A percentile compares a stretch with the other conserved stretches of the same genome.
phyloP scores from a whole-genome alignment of 371 early-diverging fungal species.

The Amoeboaphelidium protococcarum region DNA sequence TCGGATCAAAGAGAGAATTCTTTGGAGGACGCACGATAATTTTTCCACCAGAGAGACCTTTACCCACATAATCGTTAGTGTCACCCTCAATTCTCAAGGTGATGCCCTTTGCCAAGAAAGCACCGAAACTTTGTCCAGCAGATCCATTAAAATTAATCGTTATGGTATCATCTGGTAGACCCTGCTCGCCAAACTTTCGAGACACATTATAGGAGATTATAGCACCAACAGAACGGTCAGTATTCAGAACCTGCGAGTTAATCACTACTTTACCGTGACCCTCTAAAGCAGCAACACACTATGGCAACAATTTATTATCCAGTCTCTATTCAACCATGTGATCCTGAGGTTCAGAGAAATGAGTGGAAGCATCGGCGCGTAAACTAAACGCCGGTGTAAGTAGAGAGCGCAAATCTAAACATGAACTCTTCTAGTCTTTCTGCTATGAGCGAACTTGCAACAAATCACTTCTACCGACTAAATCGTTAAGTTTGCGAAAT shows the following conservation, averaged over 20 bases:
- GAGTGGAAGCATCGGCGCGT: constrained; percentile 59
- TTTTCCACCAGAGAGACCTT: constrained; percentile 79
- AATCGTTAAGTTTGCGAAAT: constrained; percentile 65
- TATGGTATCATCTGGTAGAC: constrained; percentile 46
- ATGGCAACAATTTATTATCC: constrained; percentile 50
- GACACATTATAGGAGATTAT: constrained; percentile 72
- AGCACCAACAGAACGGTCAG: constrained; percentile 77
- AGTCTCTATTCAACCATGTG: constrained; percentile 55
- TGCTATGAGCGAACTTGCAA: constrained; percentile 39
- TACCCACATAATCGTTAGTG: constrained; percentile 92
- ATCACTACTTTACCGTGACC: constrained; percentile 21
- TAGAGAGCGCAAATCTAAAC: constrained; percentile 56
- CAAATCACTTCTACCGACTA: constrained; percentile 74
- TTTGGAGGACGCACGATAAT: constrained; percentile 59
- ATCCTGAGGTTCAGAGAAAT: constrained; percentile 49
- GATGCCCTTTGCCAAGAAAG: constrained; percentile 74
- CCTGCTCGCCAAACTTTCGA: constrained; percentile 41
- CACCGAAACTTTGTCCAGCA: constrained; percentile 87
- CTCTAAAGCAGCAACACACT: constrained; percentile 31
- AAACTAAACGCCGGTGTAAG: constrained; percentile 59
- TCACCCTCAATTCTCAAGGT: constrained; percentile 82
- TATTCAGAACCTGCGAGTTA: constrained; percentile 48
- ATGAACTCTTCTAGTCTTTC: constrained; percentile 51
- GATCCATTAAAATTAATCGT: constrained; percentile 38
- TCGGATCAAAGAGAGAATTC: constrained; percentile 38